Conservation (phyloP, 768 basidiomycete species). For the Tubosaeta sp. region DNA sequence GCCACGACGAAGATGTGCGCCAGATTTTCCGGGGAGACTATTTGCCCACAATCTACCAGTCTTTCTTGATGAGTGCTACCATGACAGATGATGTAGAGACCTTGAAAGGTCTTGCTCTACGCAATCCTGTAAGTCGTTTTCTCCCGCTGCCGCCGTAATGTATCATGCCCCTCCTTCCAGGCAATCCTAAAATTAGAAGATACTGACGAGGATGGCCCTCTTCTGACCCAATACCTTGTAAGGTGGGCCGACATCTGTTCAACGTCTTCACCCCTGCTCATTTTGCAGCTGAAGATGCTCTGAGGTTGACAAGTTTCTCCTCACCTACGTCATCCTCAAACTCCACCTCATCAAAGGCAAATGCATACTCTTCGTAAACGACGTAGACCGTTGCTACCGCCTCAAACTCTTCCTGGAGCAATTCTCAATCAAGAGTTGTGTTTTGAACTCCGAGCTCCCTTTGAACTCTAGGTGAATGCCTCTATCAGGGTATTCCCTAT, state of each 20-base stretch:
- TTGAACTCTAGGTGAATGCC: constrained; percentile 74
- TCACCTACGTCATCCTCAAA: constrained; percentile 94
- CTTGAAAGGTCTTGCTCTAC: constrained; percentile 81
- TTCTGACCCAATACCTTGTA: constrained; percentile 83
- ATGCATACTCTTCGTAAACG: constrained; percentile 95
- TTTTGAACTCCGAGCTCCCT: constrained; percentile 93
- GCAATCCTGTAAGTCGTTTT: constrained; percentile 68
- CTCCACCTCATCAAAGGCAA: constrained; percentile 94
- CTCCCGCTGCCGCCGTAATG: neutral
- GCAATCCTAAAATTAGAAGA: constrained; percentile 86
- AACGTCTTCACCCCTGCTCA: neutral
- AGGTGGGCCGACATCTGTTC: constrained; percentile 40
- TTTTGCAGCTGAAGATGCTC: constrained; percentile 52
- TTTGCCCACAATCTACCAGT: constrained; percentile 80
- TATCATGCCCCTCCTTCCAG: constrained; percentile 36
- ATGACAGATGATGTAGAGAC: constrained; percentile 94
- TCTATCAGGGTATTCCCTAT: neutral
- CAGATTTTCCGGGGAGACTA: constrained; percentile 64
- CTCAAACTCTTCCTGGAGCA: constrained; percentile 98
- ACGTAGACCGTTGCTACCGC: constrained; percentile 90
- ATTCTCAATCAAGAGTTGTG: constrained; percentile 94
- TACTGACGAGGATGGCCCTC: constrained; percentile 73
- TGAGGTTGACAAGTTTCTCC: constrained; percentile 95
- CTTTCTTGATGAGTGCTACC: constrained; percentile 96
- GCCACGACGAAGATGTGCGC: constrained; percentile 86